Base-by-base conservation (phyloP, 163 green algal species). In the Scenedesmus sp. region DNA sequence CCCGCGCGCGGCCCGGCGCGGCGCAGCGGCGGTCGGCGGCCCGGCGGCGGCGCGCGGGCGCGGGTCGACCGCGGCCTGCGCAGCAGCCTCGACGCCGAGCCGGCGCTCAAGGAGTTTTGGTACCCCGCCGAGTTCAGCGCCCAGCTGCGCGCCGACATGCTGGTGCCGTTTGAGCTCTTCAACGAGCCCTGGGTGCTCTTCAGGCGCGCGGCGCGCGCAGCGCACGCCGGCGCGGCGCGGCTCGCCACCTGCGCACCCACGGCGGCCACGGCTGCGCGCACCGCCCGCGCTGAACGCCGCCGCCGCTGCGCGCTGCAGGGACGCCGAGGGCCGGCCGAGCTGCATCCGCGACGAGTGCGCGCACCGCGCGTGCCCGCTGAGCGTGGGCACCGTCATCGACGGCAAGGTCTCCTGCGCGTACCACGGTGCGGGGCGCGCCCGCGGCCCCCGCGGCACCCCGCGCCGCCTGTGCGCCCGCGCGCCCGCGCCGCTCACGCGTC, bases 131-230 rank as follows among this genome's bases (percentile, higher is more conserved):
- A 93, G 63, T 98, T 97, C 83, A 87, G 71, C 53, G 82, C 63
- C 45, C 62, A 65, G 4, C 82, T 94, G 66, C 53, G 42, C 0
- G 62, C 85, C 31, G 85, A 94, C 63, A 87, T 67, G 20, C 75
- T 96, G 80, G 71, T 98, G 10, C 90, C 95, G 15, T 92, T 99
- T 73, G 93, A 98, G 56, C 87, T 98, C 39, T 98, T 98, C 84
- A 88, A 88, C 34, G 89, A 97, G 86, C 86, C 93, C 1, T 99
- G 95, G 95, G 95, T 98, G 31, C 76, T 99, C 71, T 99, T 99
- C 86, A 86, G 88, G 70, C 75, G 29, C 4, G 4, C 29, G 24
- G 33, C 15, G 29, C 17, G 28, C 9, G 62, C 29, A 58, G 15
- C 13, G n/a, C 29, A 26, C 10, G 22, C 14, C 50, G 29, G 29